These are phyloP conservation scores for Lithohypha guttulata DNA, from an alignment of 2,329 filamentous ascomycete genomes.

Conservation along the genomic window DNA sequence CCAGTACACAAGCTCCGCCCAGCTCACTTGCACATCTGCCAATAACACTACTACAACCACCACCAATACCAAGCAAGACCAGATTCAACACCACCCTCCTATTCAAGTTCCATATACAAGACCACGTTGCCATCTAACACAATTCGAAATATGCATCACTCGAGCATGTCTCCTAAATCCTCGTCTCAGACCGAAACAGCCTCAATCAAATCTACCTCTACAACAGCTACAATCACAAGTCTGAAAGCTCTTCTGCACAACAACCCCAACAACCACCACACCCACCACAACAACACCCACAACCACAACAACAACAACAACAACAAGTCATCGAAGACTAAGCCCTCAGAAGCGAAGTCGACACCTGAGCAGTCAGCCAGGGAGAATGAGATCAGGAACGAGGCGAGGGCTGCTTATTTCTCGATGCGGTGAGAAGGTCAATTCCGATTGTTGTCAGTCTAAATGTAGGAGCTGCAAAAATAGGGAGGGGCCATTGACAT, in stretches of 20 bases:
- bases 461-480: too few species aligned
- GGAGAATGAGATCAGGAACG: conserved; percentile 10
- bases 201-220: conserved; percentile 16
- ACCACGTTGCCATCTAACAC: too few species aligned
- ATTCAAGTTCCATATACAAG: too few species aligned
- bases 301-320: conserved; percentile 15
- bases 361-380: conserved; percentile 8
- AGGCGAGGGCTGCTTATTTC: conserved; percentile 17
- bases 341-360: conserved; percentile 3
- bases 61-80: too few species aligned
- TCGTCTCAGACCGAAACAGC: conserved; percentile 16
- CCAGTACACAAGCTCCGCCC: too few species aligned
- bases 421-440: conserved; percentile 9
- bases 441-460: too few species aligned
- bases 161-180: too few species aligned
- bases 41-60: too few species aligned
- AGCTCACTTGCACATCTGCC: too few species aligned
- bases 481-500: too few species aligned
- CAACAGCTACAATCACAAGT: conserved; percentile 17
- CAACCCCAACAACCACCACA: conserved; percentile 12
- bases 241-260: conserved; percentile 18
- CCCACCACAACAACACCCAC: conserved; percentile 16
- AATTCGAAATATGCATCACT: too few species aligned
- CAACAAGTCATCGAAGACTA: conserved; percentile 11
- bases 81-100: too few species aligned